Evolutionary conservation across 352 stramenopile genomes (phyloP).

Genomic region (Globisporangium rhizosaccharum): DNA sequence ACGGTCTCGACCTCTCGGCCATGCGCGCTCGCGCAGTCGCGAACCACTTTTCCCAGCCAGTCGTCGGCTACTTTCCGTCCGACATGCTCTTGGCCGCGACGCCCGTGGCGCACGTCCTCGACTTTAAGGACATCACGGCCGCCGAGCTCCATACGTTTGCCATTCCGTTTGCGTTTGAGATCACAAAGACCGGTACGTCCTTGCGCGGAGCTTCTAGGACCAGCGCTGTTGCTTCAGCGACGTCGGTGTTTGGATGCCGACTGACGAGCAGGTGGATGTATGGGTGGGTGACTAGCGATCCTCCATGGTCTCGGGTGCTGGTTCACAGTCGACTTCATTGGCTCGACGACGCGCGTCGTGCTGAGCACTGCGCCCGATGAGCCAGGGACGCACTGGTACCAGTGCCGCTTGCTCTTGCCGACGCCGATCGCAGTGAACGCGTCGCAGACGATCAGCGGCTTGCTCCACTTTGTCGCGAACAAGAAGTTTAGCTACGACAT

Average conservation of each 20-base stretch:
- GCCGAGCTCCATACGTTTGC: slow-evolving; percentile 87
- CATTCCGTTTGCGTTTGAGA: slow-evolving; percentile 87
- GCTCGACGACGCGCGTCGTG: slow-evolving; percentile 70
- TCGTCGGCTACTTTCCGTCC: slow-evolving; percentile 91
- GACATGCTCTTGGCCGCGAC: slow-evolving; percentile 64
- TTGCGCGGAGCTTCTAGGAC: too few species aligned
- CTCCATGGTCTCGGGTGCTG: slow-evolving; percentile 97
- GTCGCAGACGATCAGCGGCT: slow-evolving; percentile 85
- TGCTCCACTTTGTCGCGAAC: slow-evolving; percentile 91
- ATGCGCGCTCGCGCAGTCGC: slow-evolving; percentile 93
- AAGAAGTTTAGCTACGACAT: slow-evolving; percentile 97
- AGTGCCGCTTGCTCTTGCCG: slow-evolving; percentile 89
- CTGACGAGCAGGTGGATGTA: neutral
- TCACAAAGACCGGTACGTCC: slow-evolving; percentile 70
- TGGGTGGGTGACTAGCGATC: slow-evolving; percentile 32
- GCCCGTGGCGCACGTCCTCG: slow-evolving; percentile 64
- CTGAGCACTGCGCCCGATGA: slow-evolving; percentile 82
- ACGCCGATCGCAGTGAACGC: slow-evolving; percentile 91
- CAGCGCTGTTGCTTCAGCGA: neutral
- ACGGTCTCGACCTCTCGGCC: slow-evolving; percentile 94
- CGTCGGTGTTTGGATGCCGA: neutral
- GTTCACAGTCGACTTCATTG: slow-evolving; percentile 98
- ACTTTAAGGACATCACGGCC: slow-evolving; percentile 77
- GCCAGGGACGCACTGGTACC: slow-evolving; percentile 87
- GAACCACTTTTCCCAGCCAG: slow-evolving; percentile 96